phyloP scores from a whole-genome alignment of 768 basidiomycete species.

The Calocybe indica region DNA sequence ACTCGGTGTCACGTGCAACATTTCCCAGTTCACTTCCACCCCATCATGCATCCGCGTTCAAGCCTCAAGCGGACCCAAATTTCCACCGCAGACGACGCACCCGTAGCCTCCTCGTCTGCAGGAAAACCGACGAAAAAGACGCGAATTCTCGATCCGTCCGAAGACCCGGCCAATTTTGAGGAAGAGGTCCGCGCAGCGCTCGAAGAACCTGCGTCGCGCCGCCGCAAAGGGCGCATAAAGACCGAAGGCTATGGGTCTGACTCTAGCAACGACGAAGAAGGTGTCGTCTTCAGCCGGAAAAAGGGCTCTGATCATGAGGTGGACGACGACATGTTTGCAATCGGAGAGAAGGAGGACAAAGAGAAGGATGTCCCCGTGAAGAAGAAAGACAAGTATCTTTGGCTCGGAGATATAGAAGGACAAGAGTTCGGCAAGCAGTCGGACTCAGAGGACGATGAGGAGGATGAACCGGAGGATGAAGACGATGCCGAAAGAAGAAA shows the following conservation, averaged over 20 bases:
- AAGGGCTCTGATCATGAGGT: conserved; percentile 47
- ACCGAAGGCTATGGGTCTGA: conserved; percentile 90
- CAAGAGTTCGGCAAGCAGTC: conserved; percentile 75
- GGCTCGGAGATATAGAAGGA: conserved; percentile 93
- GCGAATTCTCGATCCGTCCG: conserved; percentile 71
- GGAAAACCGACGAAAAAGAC: conserved; percentile 55
- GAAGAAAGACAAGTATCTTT: conserved; percentile 69
- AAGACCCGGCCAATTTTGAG: conserved; percentile 71
- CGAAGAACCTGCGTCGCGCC: conserved; percentile 49
- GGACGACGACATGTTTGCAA: conserved; percentile 76
- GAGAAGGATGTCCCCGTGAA: conserved; percentile 40
- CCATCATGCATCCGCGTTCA: conserved; percentile 24
- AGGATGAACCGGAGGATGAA: conserved; percentile 62
- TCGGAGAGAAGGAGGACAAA: conserved; percentile 53
- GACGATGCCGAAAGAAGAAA: conserved; percentile 70
- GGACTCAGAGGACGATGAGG: conserved; percentile 33
- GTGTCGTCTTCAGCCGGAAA: conserved; percentile 81
- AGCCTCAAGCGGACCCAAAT: conserved; percentile 31
- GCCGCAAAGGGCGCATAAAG: conserved; percentile 70
- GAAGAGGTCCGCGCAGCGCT: conserved; percentile 74
- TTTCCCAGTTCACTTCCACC: neutral
- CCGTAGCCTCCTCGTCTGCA: conserved; percentile 18
- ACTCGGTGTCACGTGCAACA: neutral
- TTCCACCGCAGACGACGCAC: conserved; percentile 10
- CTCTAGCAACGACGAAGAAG: conserved; percentile 91